Conservation (phyloP, 805 yeast species). For the Cyberlindnera galapagoensis region DNA sequence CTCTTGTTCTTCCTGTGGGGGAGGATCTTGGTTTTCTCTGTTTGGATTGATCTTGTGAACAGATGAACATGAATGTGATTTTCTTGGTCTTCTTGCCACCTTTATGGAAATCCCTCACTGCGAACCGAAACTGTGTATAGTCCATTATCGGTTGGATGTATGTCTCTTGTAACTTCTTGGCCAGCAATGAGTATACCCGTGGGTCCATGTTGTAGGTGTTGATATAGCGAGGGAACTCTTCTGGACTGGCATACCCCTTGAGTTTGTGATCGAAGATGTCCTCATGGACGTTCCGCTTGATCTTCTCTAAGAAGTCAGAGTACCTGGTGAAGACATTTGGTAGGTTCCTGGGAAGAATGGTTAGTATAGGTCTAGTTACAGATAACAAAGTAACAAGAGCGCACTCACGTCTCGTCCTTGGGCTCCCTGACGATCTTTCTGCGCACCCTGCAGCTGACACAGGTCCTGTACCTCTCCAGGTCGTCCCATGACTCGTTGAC, state of each 20-base stretch:
- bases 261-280: conserved; percentile 33
- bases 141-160: conserved; percentile 36
- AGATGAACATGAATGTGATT: conserved; percentile 37
- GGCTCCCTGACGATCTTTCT: conserved; percentile 28
- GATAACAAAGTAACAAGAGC: neutral
- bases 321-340: too few relatives aligned
- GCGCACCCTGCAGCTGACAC: conserved; percentile 33
- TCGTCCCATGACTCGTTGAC: conserved; percentile 26
- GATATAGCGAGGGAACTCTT: conserved; percentile 29
- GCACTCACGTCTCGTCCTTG: conserved; percentile 2
- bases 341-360: too few relatives aligned
- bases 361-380: conserved; percentile 1
- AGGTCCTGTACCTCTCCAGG: conserved; percentile 35
- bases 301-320: conserved; percentile 21
- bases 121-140: conserved; percentile 36
- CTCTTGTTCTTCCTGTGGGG: conserved; percentile 30
- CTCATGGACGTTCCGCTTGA: conserved; percentile 28
- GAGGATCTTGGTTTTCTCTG: conserved; percentile 37
- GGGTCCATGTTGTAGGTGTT: too few relatives aligned
- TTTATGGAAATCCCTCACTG: conserved; percentile 39
- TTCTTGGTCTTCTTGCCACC: conserved; percentile 35
- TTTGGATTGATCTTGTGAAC: conserved; percentile 37
- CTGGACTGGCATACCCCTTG: conserved; percentile 26
- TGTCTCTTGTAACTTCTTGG: conserved; percentile 29
- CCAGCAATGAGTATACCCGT: conserved; percentile 30